Evolutionary conservation across 2,329 filamentous ascomycete genomes (phyloP).

Genomic region (Amylocarpus encephaloides): DNA sequence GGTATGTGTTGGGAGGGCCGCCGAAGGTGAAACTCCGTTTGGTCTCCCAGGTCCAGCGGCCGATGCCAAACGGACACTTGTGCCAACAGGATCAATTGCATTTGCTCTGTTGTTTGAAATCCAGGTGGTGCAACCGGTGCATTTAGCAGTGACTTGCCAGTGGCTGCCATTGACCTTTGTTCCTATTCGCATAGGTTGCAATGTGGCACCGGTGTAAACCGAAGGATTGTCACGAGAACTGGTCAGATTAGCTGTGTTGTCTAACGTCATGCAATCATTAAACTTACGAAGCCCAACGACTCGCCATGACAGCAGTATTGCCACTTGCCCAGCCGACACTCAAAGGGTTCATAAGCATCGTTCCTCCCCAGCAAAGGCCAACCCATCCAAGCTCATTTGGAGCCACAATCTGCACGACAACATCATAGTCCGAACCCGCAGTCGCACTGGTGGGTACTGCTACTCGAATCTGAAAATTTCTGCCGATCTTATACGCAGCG

Average conservation of each 20-base stretch:
- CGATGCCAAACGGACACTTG: conserved; percentile 8
- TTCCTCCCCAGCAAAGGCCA: conserved; percentile 15
- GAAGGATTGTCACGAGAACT: conserved; percentile 6
- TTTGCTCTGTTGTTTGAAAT: neutral
- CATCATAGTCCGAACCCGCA: conserved; percentile 7
- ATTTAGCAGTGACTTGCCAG: conserved; percentile 15
- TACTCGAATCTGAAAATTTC: conserved; percentile 7
- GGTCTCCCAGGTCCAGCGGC: conserved; percentile 7
- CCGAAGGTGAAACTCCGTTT: neutral
- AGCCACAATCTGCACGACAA: conserved; percentile 13
- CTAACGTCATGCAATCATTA: neutral
- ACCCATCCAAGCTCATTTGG: conserved; percentile 14
- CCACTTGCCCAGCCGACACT: conserved; percentile 12
- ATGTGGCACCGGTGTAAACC: conserved; percentile 7
- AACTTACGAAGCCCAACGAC: conserved; percentile 12
- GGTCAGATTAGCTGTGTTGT: neutral
- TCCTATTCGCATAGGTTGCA: conserved; percentile 10
- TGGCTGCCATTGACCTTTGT: conserved; percentile 14
- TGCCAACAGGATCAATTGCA: conserved; percentile 5
- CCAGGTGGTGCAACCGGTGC: conserved; percentile 14
- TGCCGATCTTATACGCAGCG: conserved; percentile 7
- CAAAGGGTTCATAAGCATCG: conserved; percentile 11
- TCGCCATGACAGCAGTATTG: conserved; percentile 6
- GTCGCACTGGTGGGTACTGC: conserved; percentile 10
- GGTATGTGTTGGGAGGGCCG: conserved; percentile 10